Conservation (phyloP, 352 stramenopile species). For the Globisporangium radiosum region DNA sequence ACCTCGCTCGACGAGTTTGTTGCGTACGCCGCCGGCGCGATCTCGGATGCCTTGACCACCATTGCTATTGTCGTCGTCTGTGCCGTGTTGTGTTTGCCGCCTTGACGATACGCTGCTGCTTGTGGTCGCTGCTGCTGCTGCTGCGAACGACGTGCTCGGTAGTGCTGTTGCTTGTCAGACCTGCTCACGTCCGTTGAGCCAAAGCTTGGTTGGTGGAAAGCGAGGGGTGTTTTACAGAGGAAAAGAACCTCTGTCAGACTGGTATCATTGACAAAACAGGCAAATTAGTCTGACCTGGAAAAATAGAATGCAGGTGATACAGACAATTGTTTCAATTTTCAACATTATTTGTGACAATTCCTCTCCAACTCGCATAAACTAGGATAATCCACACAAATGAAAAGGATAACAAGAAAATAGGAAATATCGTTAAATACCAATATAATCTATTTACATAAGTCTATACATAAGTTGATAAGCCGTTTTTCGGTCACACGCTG, state of each 20-base stretch:
- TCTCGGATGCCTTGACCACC: slow-evolving; percentile 78
- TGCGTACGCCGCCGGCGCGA: slow-evolving; percentile 70
- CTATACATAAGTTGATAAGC: no score
- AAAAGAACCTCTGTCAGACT: background rate
- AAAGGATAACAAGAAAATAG: no score
- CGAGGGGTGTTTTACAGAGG: no score
- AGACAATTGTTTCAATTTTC: background rate
- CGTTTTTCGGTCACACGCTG: no score
- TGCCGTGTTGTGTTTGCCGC: slow-evolving; percentile 4
- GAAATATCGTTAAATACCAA: no score
- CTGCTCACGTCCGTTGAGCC: background rate
- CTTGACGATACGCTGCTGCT: background rate
- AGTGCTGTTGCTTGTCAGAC: background rate
- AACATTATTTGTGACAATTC: background rate
- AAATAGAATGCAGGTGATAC: background rate
- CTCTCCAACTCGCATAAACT: no score
- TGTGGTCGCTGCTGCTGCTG: background rate
- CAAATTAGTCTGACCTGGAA: no score
- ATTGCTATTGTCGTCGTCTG: slow-evolving; percentile 17
- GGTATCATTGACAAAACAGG: no score
- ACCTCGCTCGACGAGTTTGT: slow-evolving; percentile 53
- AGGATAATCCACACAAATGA: no score
- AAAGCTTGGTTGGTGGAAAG: background rate
- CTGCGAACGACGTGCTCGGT: background rate
- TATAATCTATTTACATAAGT: no score